Conservation (phyloP, 2,329 filamentous ascomycete species). For the Neonectria neomacrospora region DNA sequence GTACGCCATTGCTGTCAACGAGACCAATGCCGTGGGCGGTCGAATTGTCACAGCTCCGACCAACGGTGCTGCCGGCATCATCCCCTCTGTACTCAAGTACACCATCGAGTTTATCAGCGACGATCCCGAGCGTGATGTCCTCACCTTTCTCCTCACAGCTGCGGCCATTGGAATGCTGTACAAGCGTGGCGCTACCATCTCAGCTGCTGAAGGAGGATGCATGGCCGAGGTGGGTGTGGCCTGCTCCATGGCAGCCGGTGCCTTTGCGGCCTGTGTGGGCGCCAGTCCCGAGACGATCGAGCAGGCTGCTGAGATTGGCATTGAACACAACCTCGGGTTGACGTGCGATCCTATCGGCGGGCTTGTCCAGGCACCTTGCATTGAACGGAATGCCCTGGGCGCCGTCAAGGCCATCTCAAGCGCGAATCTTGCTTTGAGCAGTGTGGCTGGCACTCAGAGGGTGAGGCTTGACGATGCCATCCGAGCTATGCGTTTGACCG, state of each 20-base stretch:
- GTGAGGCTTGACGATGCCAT: slow-evolving; percentile 63
- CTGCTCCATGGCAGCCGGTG: slow-evolving; percentile 63
- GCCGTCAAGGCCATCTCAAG: slow-evolving; percentile 63
- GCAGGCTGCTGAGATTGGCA: slow-evolving; percentile 63
- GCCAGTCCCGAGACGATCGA: slow-evolving; percentile 62
- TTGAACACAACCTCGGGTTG: slow-evolving; percentile 62
- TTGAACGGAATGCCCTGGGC: slow-evolving; percentile 62
- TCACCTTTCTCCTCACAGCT: slow-evolving; percentile 61
- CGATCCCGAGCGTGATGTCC: slow-evolving; percentile 59
- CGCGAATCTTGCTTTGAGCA: slow-evolving; percentile 60
- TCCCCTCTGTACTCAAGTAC: slow-evolving; percentile 63
- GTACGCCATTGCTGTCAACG: slow-evolving; percentile 63
- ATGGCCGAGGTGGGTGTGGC: slow-evolving; percentile 66
- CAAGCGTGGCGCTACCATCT: slow-evolving; percentile 64
- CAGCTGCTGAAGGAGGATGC: slow-evolving; percentile 62
- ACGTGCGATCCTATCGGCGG: slow-evolving; percentile 64
- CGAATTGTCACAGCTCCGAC: slow-evolving; percentile 63
- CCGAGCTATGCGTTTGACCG: slow-evolving; percentile 61
- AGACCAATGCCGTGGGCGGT: slow-evolving; percentile 63
- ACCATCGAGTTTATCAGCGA: slow-evolving; percentile 62
- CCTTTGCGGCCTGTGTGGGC: slow-evolving; percentile 63
- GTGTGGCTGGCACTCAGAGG: slow-evolving; percentile 58
- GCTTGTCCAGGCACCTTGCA: slow-evolving; percentile 62
- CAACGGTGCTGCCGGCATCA: slow-evolving; percentile 63
- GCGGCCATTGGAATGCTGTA: slow-evolving; percentile 64